These are phyloP conservation scores for Trichomonascaceae sp. DNA, from an alignment of 1,139 yeast species.

Conservation along the genomic window DNA sequence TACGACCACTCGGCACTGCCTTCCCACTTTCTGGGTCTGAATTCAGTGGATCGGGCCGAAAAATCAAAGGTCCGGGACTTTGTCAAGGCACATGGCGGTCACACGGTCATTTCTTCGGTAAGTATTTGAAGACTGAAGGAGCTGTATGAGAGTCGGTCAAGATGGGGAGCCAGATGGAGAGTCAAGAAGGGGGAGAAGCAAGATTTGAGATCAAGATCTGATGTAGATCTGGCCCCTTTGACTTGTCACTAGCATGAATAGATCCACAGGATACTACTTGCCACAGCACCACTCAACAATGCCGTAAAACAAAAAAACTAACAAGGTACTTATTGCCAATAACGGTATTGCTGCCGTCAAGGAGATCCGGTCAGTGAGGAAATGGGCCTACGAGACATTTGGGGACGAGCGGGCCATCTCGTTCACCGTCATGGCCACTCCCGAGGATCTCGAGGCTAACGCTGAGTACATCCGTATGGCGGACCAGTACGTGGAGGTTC, in stretches of 20 bases:
- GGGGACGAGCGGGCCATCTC: constrained; percentile 89
- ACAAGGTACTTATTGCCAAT: constrained; percentile 71
- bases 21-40: constrained; percentile 65
- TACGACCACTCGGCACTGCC: constrained; percentile 35
- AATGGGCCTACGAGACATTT: constrained; percentile 98
- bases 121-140: constrained; percentile 6
- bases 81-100: constrained; percentile 80
- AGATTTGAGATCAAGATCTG: not conserved
- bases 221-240: too few species aligned
- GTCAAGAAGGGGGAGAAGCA: not conserved
- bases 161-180: too few species aligned
- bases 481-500: constrained; percentile 94
- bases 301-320: constrained; percentile 2
- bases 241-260: not conserved
- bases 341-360: constrained; percentile 99
- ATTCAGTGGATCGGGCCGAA: constrained; percentile 62
- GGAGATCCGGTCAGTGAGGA: constrained; percentile 91
- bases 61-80: constrained; percentile 69
- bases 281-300: not conserved
- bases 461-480: constrained; percentile 99
- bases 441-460: constrained; percentile 92
- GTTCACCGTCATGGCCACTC: constrained; percentile 97
- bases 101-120: constrained; percentile 72
- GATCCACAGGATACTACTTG: not conserved
- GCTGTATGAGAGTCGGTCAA: too few species aligned